Conservation (phyloP, 2,329 filamentous ascomycete genomes). For the Trichoderma polysporum region DNA sequence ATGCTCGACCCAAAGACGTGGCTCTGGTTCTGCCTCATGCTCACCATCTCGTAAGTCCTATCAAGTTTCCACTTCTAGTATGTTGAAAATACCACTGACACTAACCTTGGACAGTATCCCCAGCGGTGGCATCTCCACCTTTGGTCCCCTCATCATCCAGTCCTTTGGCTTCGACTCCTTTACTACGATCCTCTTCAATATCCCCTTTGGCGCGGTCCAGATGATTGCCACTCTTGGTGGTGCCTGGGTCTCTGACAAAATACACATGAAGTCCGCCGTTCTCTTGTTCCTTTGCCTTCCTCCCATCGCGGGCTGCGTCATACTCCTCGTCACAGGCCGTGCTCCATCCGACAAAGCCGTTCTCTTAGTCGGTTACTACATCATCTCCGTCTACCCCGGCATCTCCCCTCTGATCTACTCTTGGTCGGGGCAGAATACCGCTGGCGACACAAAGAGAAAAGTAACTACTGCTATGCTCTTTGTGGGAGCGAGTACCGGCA, state of each 20-base stretch:
- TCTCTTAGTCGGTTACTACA: constrained; percentile 57
- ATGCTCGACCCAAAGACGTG: constrained; percentile 44
- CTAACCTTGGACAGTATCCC: constrained; percentile 38
- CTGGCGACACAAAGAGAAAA: constrained; percentile 66
- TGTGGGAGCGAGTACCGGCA: constrained; percentile 61
- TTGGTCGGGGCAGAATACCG: constrained; percentile 59
- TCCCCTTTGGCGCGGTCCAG: constrained; percentile 60
- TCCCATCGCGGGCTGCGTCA: constrained; percentile 55
- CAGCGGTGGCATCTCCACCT: constrained; percentile 58
- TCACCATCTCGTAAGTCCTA: constrained; percentile 50
- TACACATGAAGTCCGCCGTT: constrained; percentile 56
- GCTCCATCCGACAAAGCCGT: constrained; percentile 45
- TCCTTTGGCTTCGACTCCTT: constrained; percentile 58
- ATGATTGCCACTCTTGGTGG: constrained; percentile 59
- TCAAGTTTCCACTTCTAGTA: not conserved
- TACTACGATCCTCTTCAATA: constrained; percentile 59
- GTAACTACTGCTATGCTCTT: constrained; percentile 61
- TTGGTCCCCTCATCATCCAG: constrained; percentile 58
- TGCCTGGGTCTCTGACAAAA: constrained; percentile 53
- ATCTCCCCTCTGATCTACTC: constrained; percentile 57
- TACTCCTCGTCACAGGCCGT: constrained; percentile 52
- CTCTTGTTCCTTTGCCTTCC: constrained; percentile 54
- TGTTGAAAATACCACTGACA: not conserved
- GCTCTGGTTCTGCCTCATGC: constrained; percentile 45
- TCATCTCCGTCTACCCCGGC: constrained; percentile 59